Evolutionary conservation across 106 monocot genomes (phyloP).

Genomic region (Alisma plantagoaquatica): DNA sequence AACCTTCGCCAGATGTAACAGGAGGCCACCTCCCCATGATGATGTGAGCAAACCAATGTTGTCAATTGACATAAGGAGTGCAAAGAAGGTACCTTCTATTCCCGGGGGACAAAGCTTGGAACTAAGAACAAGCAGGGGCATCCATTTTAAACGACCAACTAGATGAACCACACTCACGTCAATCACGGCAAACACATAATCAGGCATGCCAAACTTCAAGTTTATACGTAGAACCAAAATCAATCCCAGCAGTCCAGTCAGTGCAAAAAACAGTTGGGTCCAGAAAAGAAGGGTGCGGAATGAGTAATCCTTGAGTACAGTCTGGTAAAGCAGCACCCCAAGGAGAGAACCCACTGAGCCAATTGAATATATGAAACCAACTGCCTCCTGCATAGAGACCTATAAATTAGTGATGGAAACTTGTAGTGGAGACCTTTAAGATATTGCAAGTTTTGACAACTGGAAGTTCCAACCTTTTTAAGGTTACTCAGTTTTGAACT

Average conservation of each 20-base stretch:
- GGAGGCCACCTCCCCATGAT: conserved; percentile 55
- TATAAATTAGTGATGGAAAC: no score
- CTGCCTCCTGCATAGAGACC: conserved; percentile 25
- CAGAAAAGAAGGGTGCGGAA: conserved; percentile 69
- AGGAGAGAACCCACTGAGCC: conserved; percentile 63
- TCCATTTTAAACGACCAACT: conserved; percentile 62
- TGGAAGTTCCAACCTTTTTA: no score
- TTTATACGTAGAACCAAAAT: conserved; percentile 42
- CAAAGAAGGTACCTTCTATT: conserved; percentile 88
- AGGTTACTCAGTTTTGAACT: not conserved
- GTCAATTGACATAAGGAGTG: conserved; percentile 85
- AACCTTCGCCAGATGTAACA: conserved; percentile 50
- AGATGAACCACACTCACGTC: conserved; percentile 53
- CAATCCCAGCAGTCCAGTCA: conserved; percentile 67
- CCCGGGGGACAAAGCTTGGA: conserved; percentile 71
- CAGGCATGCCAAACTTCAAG: conserved; percentile 46
- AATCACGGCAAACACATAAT: conserved; percentile 41
- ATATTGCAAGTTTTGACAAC: no score
- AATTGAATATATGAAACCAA: conserved; percentile 22
- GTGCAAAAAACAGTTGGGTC: conserved; percentile 44
- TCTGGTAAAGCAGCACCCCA: conserved; percentile 76
- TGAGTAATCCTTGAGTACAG: conserved; percentile 42
- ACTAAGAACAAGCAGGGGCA: conserved; percentile 85
- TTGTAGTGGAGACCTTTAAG: no score
- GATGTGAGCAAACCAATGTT: conserved; percentile 48